phyloP scores from a whole-genome alignment of 164 flowering plant species.

The Vitis riparia region DNA sequence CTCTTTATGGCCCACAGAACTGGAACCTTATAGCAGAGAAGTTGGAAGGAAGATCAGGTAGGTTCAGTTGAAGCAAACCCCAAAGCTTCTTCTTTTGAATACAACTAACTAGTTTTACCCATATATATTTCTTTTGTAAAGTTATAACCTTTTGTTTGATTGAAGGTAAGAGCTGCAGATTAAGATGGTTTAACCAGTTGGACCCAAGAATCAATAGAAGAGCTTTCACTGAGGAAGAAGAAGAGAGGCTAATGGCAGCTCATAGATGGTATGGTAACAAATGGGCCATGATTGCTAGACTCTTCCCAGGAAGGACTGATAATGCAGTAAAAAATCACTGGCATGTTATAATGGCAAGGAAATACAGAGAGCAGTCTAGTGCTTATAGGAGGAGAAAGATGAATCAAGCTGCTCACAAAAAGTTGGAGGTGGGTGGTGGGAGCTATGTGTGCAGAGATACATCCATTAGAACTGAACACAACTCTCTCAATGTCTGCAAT shows the following conservation, averaged over 20 bases:
- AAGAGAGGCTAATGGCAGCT: constrained; percentile 35
- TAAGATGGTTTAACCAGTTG: constrained; percentile 50
- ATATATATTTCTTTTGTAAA: too few relatives aligned
- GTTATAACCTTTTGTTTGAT: neutral
- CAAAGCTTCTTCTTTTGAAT: too few relatives aligned
- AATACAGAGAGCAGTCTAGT: constrained; percentile 41
- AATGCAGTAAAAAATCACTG: constrained; percentile 52
- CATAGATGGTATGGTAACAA: constrained; percentile 25
- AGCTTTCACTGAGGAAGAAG: constrained; percentile 47
- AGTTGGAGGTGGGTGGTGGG: neutral
- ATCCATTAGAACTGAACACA: neutral
- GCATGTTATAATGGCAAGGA: constrained; percentile 54
- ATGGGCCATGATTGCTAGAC: constrained; percentile 26
- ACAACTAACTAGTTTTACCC: neutral
- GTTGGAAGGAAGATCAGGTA: constrained; percentile 45
- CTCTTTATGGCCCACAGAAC: constrained; percentile 46
- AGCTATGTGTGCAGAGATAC: too few relatives aligned
- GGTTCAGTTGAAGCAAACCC: too few relatives aligned
- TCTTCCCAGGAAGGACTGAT: constrained; percentile 28
- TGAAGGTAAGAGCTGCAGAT: constrained; percentile 47
- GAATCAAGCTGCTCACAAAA: constrained; percentile 14
- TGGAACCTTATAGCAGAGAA: constrained; percentile 55
- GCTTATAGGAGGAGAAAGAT: constrained; percentile 30
- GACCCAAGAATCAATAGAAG: constrained; percentile 45
- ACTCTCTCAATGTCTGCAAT: neutral